Conservation (phyloP, 2,329 filamentous ascomycete species). For the Drechslerella dactyloides region DNA sequence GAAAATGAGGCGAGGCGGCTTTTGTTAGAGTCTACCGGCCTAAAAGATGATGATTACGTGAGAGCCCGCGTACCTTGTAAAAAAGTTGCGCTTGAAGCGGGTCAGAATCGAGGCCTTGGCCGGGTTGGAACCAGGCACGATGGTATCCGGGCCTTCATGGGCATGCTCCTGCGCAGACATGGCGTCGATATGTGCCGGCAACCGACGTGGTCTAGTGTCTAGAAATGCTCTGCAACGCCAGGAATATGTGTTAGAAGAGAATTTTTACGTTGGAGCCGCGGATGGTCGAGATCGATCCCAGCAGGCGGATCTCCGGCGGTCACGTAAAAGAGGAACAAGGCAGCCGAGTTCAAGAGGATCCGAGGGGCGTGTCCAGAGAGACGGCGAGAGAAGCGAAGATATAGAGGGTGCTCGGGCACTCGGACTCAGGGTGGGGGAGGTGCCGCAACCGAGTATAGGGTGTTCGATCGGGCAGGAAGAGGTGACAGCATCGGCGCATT, state of each 20-base stretch:
- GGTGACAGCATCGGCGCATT: too few species aligned
- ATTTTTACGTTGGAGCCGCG: too few species aligned
- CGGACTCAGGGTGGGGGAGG: too few species aligned
- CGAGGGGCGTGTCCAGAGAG: too few species aligned
- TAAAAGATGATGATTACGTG: background rate
- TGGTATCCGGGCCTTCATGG: slow-evolving; percentile 44
- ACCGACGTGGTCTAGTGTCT: background rate
- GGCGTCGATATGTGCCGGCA: background rate
- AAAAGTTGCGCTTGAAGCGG: slow-evolving; percentile 36
- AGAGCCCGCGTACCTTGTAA: slow-evolving; percentile 27
- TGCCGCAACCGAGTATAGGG: too few species aligned
- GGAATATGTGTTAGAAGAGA: background rate
- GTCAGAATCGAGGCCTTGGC: slow-evolving; percentile 31
- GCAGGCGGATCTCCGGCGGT: too few species aligned
- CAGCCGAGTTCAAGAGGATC: too few species aligned
- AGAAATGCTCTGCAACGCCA: background rate
- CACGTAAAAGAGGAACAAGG: too few species aligned
- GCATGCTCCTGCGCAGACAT: slow-evolving; percentile 44
- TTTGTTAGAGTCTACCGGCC: background rate
- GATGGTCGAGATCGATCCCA: too few species aligned
- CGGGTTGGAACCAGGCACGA: slow-evolving; percentile 44
- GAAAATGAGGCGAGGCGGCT: background rate
- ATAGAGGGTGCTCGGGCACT: too few species aligned
- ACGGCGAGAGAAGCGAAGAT: too few species aligned
- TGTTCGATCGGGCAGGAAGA: too few species aligned